Evolutionary conservation across 495 filamentous ascomycete species (phyloP).

Genomic region (Ramalina intermedia): DNA sequence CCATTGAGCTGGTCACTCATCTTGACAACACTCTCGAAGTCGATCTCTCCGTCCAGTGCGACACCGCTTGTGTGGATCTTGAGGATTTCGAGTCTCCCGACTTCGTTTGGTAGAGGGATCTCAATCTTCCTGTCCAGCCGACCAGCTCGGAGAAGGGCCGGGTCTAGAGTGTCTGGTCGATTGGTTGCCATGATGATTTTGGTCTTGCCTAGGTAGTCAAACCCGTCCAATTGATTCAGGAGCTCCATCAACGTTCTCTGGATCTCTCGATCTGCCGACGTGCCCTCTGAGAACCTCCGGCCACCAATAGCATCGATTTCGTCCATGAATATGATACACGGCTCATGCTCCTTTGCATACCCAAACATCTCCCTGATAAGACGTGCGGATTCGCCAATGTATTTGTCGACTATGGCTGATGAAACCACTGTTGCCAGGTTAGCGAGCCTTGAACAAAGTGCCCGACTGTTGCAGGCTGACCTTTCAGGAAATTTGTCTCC

Average conservation of each 20-base stretch:
- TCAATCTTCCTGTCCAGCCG: constrained; percentile 96
- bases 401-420: constrained; percentile 99
- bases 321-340: constrained; percentile 99
- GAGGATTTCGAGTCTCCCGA: constrained; percentile 90
- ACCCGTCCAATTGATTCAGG: constrained; percentile 96
- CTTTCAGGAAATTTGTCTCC: constrained; percentile 98
- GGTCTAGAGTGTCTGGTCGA: constrained; percentile 93
- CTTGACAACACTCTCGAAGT: constrained; percentile 99
- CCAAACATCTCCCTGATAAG: constrained; percentile 99
- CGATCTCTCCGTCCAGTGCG: constrained; percentile 83
- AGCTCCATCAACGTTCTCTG: constrained; percentile 98
- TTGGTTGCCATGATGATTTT: constrained; percentile 99
- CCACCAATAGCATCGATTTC: constrained; percentile 99
- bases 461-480: constrained; percentile 28
- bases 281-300: constrained; percentile 94
- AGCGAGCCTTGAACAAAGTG: constrained; percentile 2
- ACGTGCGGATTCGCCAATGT: constrained; percentile 95
- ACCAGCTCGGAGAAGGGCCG: constrained; percentile 83
- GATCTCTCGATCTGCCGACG: constrained; percentile 95
- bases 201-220: constrained; percentile 97
- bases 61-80: constrained; percentile 93
- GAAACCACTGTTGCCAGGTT: constrained; percentile 60
- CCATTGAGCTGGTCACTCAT: constrained; percentile 98
- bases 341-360: constrained; percentile 98
- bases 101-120: constrained; percentile 97